Base-by-base conservation (phyloP, 225 moss, liverwort and hornwort genomes). In the Marchantia polymorpha region DNA sequence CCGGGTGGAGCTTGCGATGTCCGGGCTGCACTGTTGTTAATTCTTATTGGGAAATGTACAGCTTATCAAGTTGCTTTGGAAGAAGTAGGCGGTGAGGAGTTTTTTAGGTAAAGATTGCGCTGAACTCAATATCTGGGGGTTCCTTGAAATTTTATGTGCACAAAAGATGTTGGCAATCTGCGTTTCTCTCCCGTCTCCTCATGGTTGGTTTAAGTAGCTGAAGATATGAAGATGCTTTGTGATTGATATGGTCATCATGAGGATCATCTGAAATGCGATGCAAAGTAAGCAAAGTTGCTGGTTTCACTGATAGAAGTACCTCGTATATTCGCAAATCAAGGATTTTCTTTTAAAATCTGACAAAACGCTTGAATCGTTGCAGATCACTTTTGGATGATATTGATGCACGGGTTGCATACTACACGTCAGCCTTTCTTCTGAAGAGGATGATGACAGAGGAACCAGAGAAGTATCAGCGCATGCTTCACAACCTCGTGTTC, bases 371-470 rank as follows among this genome's bases (percentile, higher is more conserved):
- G 51, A 55, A 56, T 26, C 20, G 29, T 64, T 65, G n/a, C 93
- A 99, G 99, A 83, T 91, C 93, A 15, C 89, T 94, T 61, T 77
- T 99, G 80, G 99, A 99, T 81, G 99, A 99, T 72, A 89, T 94
- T 80, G 99, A 99, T 89, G 93, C 99, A 68, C 94, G 99, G 79
- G 93, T 99, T 81, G 91, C 99, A 54, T 99, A 99, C 86, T 99
- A 93, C 72, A 92, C 95, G 52, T 91, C 99, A 74, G 95, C 91
- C 13, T 99, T 99, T 89, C 81, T 99, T 56, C 73, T 99, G 10
- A 95, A 99, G 84, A 91, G 99, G 77, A 99, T 99, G 99, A 93
- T 95, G 89, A 90, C 90, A 82, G 95, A 93, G 84, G 90, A 95
- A 53, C 93, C 99, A 65, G 99, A 99, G 78, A 85, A 91, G 53